Evolutionary conservation across 352 stramenopile genomes (phyloP), one percentile per base, ranked within the genome.

Genomic region (Phytophthora cryptogea): DNA sequence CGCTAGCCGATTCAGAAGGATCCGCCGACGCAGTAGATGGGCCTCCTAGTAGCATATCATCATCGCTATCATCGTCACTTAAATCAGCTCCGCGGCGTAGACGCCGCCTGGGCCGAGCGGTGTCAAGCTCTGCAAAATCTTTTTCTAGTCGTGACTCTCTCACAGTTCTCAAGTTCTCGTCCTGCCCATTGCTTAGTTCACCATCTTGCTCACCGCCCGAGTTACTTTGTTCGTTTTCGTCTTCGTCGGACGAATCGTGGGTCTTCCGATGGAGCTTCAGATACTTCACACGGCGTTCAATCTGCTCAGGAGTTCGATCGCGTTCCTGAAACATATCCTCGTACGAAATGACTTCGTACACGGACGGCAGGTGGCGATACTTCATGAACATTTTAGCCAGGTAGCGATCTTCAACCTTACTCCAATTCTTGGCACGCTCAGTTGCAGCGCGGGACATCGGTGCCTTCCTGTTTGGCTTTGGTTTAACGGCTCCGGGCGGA

Each of bases 271-370:
- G 80, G 30, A 94, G 65, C 55, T 91, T 92, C 33, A 95, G 63
- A 55, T 82, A 86, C 47, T 93, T 92, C 7, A 93, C 83, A 44
- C 86, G 86, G 7, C 83, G 84, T 53, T 94, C 80, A 28, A 95
- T 95, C 60, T 95, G 86, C 49, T 93, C 81, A 5, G 84, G 58
- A 0, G 86, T 94, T 44, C 86, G 80, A 26, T 95, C 83, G 28
- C 83, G 80, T 35, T 95, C 86, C 60, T 95, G 86, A 43, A 95
- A 94, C 84, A 95, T 93, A 43, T 95, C 86, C 72, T 95, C 86
- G 51, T 93, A 94, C 54, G 84, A 92, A 60, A 95, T 88, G 23
- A 94, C 85, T 48, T 95, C 86, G 54, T 91, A 94, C 17, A 92
- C 86, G 0, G 81, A 92, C 16, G 84, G 84, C 28, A 95, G 64